These are phyloP conservation scores for Fusarium torreyae DNA, from an alignment of 2,329 filamentous ascomycete genomes.

Conservation along the genomic window DNA sequence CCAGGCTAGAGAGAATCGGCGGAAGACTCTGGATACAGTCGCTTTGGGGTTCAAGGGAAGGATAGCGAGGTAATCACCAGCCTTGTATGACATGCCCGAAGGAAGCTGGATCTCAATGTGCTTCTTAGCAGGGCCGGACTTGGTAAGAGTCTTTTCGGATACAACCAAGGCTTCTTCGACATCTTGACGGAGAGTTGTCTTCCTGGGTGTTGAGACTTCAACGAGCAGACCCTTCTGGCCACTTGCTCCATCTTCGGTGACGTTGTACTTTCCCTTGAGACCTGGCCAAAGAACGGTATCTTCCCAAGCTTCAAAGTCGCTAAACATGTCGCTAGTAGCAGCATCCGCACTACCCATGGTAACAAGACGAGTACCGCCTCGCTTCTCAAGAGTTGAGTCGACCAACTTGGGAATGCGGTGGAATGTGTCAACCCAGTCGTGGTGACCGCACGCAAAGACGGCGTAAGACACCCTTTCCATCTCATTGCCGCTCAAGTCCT, in stretches of 20 bases:
- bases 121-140: conserved; percentile 64
- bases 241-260: conserved; percentile 6
- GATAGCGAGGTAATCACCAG: conserved; percentile 83
- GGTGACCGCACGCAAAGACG: conserved; percentile 77
- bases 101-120: conserved; percentile 79
- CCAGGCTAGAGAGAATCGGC: conserved; percentile 76
- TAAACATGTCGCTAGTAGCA: conserved; percentile 75
- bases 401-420: conserved; percentile 77
- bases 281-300: conserved; percentile 68
- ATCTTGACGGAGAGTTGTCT: conserved; percentile 46
- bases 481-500: conserved; percentile 60
- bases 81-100: conserved; percentile 74
- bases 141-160: conserved; percentile 41
- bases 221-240: conserved; percentile 39
- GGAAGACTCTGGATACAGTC: conserved; percentile 74
- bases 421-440: conserved; percentile 74
- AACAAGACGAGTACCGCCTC: conserved; percentile 54
- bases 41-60: conserved; percentile 78
- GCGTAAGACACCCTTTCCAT: conserved; percentile 73
- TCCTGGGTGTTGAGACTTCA: conserved; percentile 44
- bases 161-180: conserved; percentile 46
- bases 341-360: conserved; percentile 72
- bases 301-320: conserved; percentile 77
- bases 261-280: conserved; percentile 61
- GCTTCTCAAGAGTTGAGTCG: conserved; percentile 65